Evolutionary conservation across 2,329 filamentous ascomycete genomes (phyloP), one percentile per base, ranked within the genome.

Genomic region (Aspergillus neotritici): DNA sequence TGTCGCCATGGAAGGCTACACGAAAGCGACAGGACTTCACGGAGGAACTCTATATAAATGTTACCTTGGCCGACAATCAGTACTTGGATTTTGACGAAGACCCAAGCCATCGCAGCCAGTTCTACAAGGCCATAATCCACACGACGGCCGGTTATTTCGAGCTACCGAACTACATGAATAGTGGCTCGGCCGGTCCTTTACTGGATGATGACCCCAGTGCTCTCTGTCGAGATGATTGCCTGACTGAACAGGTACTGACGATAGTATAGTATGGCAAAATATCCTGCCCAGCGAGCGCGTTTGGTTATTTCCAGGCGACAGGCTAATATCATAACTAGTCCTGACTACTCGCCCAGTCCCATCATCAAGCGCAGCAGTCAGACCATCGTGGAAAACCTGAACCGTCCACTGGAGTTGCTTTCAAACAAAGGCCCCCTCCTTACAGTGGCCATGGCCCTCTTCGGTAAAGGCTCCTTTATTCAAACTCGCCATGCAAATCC

Each of bases 91-190:
- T n/a, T n/a, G n/a, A n/a, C n/a, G n/a, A n/a, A n/a, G n/a, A n/a
- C n/a, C n/a, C n/a, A n/a, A n/a, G n/a, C n/a, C n/a, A n/a, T n/a
- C n/a, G n/a, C n/a, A n/a, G 30, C 8, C 31, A 11, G 4, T 34
- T 52, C 11, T 57, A 52, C 44, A 47, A 52, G 34, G 41, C 63
- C 11, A 57, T 47, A 1, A 35, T 63, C 13, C 46, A 54, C 21
- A 64, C 58, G 9, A 64, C 60, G 5, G 53, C 53, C 7, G 62
- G 62, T 1, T 63, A 60, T 32, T 65, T 65, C 40, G 60, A 62
- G 48, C 43, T 63, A 8, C 61, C 61, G 8, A 63, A 56, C 37
- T 55, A 60, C 42, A 46, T 53, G 41, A 64, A 63, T 31, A 44
- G 47, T 12, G 44, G 46, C 4, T 28, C 34, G 17, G 31, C 58